A percentile compares a stretch with the other conserved stretches of the same genome.
phyloP scores from a whole-genome alignment of 805 yeast species.

The Monosporozyma siamensis region DNA sequence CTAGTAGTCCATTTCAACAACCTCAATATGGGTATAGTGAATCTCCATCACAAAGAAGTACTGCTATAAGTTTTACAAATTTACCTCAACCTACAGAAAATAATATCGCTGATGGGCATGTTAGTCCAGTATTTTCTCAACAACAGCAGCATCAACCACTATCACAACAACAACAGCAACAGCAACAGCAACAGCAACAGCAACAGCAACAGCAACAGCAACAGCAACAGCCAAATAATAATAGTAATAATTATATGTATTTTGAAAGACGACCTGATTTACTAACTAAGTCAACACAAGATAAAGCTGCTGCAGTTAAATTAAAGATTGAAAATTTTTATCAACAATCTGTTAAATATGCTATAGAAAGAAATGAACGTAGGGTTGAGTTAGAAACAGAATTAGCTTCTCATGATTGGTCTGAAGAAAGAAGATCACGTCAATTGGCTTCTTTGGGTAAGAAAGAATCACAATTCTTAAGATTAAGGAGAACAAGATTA shows the following conservation, averaged over 20 bases:
- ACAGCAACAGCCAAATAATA: not conserved
- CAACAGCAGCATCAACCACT: conserved; percentile 20
- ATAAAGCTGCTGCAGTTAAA: conserved; percentile 75
- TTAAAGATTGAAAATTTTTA: conserved; percentile 76
- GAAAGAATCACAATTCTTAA: conserved; percentile 77
- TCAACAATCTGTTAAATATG: conserved; percentile 78
- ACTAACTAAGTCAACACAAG: conserved; percentile 66
- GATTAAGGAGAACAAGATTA: conserved; percentile 76
- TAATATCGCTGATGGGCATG: conserved; percentile 13
- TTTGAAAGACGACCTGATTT: conserved; percentile 78
- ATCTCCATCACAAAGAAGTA: conserved; percentile 15
- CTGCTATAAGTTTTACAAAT: conserved; percentile 17
- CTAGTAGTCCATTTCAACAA: conserved; percentile 22
- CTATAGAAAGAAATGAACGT: conserved; percentile 92
- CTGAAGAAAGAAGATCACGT: conserved; percentile 78
- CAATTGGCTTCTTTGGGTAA: conserved; percentile 76
- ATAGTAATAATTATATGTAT: conserved; percentile 44
- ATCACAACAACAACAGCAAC: conserved; percentile 13
- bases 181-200: conserved; percentile 6
- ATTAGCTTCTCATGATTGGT: conserved; percentile 55
- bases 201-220: conserved; percentile 10
- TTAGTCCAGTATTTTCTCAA: conserved; percentile 8
- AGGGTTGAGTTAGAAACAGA: conserved; percentile 75
- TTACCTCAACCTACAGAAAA: conserved; percentile 4
- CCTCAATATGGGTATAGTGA: conserved; percentile 17